Conservation (phyloP, 2,329 filamentous ascomycete genomes). For the Neurospora crassa region DNA sequence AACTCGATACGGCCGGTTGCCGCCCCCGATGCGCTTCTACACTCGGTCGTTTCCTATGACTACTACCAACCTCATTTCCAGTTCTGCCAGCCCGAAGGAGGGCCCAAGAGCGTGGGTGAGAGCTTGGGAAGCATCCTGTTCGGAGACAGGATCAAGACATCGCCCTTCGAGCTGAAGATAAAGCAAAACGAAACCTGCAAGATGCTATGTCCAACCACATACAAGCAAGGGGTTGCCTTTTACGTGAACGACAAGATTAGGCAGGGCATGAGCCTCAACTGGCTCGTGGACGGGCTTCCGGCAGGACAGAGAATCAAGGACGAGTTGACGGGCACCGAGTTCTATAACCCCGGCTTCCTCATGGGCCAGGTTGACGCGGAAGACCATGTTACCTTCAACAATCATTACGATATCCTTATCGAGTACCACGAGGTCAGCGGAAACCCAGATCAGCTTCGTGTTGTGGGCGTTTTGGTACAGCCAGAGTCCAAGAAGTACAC, state of each 20-base stretch:
- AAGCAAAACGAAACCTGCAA: slow-evolving; percentile 80
- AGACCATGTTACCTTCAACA: slow-evolving; percentile 62
- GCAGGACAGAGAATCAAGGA: slow-evolving; percentile 79
- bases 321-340: slow-evolving; percentile 63
- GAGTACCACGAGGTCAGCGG: slow-evolving; percentile 79
- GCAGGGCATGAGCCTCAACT: slow-evolving; percentile 86
- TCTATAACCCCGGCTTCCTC: slow-evolving; percentile 87
- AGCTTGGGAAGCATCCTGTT: slow-evolving; percentile 94
- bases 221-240: slow-evolving; percentile 53
- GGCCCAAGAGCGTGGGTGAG: slow-evolving; percentile 72
- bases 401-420: slow-evolving; percentile 89
- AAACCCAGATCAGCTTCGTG: slow-evolving; percentile 61
- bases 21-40: slow-evolving; percentile 66
- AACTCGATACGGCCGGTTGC: slow-evolving; percentile 86
- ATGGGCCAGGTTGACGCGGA: slow-evolving; percentile 51
- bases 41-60: slow-evolving; percentile 91
- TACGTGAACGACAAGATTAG: slow-evolving; percentile 79
- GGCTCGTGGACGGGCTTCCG: slow-evolving; percentile 89
- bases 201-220: slow-evolving; percentile 58
- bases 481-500: slow-evolving; percentile 59
- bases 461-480: slow-evolving; percentile 85
- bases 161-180: slow-evolving; percentile 86
- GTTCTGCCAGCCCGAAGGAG: slow-evolving; percentile 74
- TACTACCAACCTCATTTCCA: slow-evolving; percentile 86
- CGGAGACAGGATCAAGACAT: slow-evolving; percentile 95